phyloP scores from a whole-genome alignment of 129 eudicot genomes.

The Flaveria trinervia region DNA sequence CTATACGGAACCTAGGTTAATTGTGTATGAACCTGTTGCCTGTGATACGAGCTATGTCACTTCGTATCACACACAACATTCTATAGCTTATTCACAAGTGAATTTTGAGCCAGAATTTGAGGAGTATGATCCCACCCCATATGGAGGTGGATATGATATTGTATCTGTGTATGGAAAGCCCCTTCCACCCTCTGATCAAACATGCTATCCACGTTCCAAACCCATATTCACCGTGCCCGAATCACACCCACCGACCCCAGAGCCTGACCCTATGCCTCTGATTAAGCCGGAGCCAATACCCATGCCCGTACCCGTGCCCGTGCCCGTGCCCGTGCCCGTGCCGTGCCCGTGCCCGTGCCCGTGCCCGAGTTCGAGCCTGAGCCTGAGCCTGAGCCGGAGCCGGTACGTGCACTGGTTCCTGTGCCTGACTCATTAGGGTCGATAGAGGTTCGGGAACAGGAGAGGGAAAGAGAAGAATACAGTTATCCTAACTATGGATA shows the following conservation, averaged over 20 bases:
- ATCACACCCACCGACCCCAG: not conserved
- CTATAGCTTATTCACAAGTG: slow-evolving; percentile 39
- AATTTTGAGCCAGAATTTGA: slow-evolving; percentile 47
- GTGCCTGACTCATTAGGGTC: slow-evolving; percentile 19
- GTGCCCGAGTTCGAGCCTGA: not conserved
- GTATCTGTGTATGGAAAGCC: slow-evolving; percentile 63
- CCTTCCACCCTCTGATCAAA: slow-evolving; percentile 71
- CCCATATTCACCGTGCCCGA: slow-evolving; percentile 15
- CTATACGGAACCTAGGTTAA: slow-evolving; percentile 37
- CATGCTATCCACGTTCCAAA: slow-evolving; percentile 63
- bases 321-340: not conserved
- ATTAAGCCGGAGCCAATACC: not conserved
- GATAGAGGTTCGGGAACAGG: not conserved
- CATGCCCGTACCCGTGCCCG: not conserved
- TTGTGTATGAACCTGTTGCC: slow-evolving; percentile 42
- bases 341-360: not conserved
- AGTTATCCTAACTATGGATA: slow-evolving; percentile 23
- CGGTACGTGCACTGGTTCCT: slow-evolving; percentile 9
- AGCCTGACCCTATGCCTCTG: not conserved
- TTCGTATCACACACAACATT: slow-evolving; percentile 38
- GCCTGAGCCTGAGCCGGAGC: not conserved
- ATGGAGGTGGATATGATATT: slow-evolving; percentile 76
- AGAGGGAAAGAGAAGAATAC: slow-evolving; percentile 26
- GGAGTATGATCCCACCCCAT: slow-evolving; percentile 81
- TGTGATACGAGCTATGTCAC: slow-evolving; percentile 31